phyloP scores from a whole-genome alignment of 306 rosid genomes.

The Myrica gale region DNA sequence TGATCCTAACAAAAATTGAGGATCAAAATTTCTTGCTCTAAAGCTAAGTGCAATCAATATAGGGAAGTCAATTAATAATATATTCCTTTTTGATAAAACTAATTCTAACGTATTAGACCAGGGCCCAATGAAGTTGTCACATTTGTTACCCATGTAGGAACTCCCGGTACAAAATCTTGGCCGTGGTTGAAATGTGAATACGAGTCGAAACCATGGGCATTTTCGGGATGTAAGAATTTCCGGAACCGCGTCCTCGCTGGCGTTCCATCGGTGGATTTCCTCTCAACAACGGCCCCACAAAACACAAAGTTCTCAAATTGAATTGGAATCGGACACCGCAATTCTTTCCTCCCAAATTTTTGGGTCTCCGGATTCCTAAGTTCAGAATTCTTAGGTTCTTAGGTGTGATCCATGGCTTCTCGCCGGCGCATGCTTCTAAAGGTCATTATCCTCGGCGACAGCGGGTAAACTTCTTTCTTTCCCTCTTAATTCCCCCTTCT shows the following conservation, averaged over 20 bases:
- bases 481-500: not conserved
- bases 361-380: not conserved
- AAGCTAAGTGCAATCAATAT: no score
- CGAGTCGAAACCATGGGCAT: not conserved
- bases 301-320: not conserved
- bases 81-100: no score
- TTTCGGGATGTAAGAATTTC: not conserved
- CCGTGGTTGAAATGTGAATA: not conserved
- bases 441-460: constrained; percentile 98
- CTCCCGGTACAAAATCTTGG: not conserved
- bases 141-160: no score
- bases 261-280: constrained; percentile 16
- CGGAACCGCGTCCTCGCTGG: not conserved
- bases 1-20: no score
- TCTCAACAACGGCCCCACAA: not conserved
- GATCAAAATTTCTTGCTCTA: no score
- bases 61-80: no score
- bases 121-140: no score
- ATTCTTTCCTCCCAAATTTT: no score
- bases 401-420: constrained; percentile 73
- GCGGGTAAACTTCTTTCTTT: constrained; percentile 59
- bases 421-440: constrained; percentile 96
- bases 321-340: constrained; percentile 13
- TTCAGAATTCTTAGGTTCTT: not conserved
- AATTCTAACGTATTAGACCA: no score